Evolutionary conservation across 495 filamentous ascomycete genomes (phyloP), one percentile per base, ranked within the genome.

Genomic region (Ramalina peruviana): DNA sequence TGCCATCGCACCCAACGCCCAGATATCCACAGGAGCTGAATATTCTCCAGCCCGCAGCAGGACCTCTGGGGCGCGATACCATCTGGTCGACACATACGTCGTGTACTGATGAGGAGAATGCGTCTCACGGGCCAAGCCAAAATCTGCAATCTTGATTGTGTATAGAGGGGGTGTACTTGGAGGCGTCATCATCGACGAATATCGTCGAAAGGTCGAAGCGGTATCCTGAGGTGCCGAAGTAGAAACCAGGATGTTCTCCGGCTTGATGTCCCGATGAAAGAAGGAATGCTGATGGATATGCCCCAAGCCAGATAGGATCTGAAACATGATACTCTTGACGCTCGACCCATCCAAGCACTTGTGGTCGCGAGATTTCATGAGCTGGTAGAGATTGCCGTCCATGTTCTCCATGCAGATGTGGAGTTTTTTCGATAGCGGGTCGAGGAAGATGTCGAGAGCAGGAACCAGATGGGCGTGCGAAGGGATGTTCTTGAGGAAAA

Each of bases 351-450:
- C 93, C 20, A 99, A 72, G 49, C 71, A 81, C 66, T 95, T 97
- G 68, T 94, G 88, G 54, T 99, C 92, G 49, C 93, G 78, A 45
- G 92, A 81, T 62, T 99, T 99, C 92, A 99, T 99, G 45, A 99
- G 68, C 67, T 97, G 93, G 61, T 99, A 99, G 1, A 99, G 72
- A 63, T 99, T 99, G 26, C 93, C 93, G 64, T 99, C 93, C 93
- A 99, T 99, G 58, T 95, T 95, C 67, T 99, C 93, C 93, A 99
- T 99, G 59, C 78, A 82, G 50, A 99, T 99, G 65, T 99, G 93
- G 42, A 99, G 79, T 66, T 95, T 93, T 69, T 84, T 92, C 62
- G 79, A 94, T 57, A 86, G 80, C 6, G 93, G 93, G 60, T 99
- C 93, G 54, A 99, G 79, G 68, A 99, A 99, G 63, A 99, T 99